Percentiles rank a stretch among this genome's conserved stretches.
phyloP scores from a whole-genome alignment of 169 alveolate species.

The Cyclospora cayetanensis region DNA sequence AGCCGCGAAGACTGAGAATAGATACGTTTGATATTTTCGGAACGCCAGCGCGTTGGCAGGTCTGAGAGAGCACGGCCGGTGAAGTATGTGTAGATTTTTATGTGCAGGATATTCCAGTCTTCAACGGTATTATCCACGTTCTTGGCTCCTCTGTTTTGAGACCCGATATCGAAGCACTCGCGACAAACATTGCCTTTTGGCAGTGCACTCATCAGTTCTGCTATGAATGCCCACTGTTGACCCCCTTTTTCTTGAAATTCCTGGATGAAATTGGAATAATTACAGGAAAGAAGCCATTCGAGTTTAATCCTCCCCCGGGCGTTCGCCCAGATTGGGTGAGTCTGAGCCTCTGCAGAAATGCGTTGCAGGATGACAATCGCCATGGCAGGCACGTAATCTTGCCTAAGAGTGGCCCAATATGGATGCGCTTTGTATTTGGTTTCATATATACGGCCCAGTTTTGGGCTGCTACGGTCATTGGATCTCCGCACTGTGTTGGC shows the following conservation, averaged over 20 bases:
- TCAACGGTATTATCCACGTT: constrained; percentile 68
- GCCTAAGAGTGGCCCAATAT: too few species aligned
- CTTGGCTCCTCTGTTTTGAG: constrained; percentile 62
- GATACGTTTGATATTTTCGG: too few species aligned
- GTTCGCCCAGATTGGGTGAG: constrained; percentile 71
- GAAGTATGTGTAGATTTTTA: not conserved
- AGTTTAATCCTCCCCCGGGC: constrained; percentile 60
- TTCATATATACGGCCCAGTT: too few species aligned
- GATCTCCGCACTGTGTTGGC: too few species aligned
- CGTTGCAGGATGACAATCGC: too few species aligned
- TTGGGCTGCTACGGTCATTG: too few species aligned
- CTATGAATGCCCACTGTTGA: constrained; percentile 61
- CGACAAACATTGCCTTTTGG: constrained; percentile 65
- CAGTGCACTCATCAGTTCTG: constrained; percentile 72
- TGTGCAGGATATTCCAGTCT: constrained; percentile 62
- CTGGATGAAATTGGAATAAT: constrained; percentile 50
- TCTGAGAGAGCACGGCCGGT: not conserved
- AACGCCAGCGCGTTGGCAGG: not conserved
- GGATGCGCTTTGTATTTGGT: too few species aligned
- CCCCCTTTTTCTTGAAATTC: constrained; percentile 55
- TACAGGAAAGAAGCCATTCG: constrained; percentile 63
- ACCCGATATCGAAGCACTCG: constrained; percentile 65
- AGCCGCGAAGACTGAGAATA: too few species aligned
- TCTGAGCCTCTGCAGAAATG: too few species aligned
- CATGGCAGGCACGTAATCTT: too few species aligned